Base-by-base conservation (phyloP, 768 basidiomycete species). In the Mrakia gelida region DNA sequence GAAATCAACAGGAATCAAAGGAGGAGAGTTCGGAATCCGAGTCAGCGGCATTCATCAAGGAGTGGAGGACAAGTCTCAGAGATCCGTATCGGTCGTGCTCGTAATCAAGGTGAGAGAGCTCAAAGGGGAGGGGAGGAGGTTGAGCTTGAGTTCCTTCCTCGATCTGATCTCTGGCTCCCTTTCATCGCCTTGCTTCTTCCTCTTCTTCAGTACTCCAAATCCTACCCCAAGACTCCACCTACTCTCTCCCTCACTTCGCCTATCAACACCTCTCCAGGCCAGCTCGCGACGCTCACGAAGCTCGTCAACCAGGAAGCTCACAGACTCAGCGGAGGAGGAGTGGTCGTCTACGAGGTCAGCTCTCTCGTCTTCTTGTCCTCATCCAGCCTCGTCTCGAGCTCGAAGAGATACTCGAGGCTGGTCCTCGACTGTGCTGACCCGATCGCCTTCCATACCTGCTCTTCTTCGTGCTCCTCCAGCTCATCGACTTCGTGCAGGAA, bases 281-380 rank as follows among this genome's bases (percentile, higher is more conserved):
- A 75, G n/a, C 13, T 75, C n/a, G 52, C 68, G 1, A 38, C 54
- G 7, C 75, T 79, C 11, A 68, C 68, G 9, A 70, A 62, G n/a
- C 74, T 75, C 30, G 59, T 79, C 30, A 68, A 79, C 15, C 68
- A 75, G 21, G 16, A 26, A 49, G 74, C 78, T 38, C 38, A 70
- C 28, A 28, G 34, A 23, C 56, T 49, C 41, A 26, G 49, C 28
- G 78, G 67, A 34, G 52, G 52, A 54, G 71, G 61, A 72, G 70
- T 79, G 62, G 43, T 79, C 21, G 62, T 79, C 54, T 75, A 71
- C 43, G 71, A 78, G 49, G 77, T 78, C 54, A 62, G 41, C 73
- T 16, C 38, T 21, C 21, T n/a, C 9, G 7, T n/a, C n/a, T 6
- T 38, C 28, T 26, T 52, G 28, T 18, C 75, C 6, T n/a, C 59